phyloP scores from a whole-genome alignment of 2,329 filamentous ascomycete genomes.

The Trematosphaeria pertusa region DNA sequence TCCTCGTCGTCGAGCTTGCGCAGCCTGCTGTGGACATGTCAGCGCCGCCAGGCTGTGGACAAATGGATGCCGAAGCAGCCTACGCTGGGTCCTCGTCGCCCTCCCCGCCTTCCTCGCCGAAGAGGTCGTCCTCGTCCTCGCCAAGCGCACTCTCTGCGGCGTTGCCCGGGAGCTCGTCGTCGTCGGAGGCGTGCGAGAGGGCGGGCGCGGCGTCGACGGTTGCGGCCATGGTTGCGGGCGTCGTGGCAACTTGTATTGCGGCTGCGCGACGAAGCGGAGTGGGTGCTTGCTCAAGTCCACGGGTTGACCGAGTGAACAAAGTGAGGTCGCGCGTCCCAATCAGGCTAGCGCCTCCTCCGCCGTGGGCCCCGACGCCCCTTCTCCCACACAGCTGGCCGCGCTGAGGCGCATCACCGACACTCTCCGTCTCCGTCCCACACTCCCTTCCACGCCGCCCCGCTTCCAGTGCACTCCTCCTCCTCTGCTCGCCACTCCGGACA shows the following conservation, averaged over 20 bases:
- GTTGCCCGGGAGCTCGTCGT: constrained; percentile 39
- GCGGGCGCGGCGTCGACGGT: constrained; percentile 24
- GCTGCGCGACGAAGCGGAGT: not conserved
- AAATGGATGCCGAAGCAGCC: constrained; percentile 32
- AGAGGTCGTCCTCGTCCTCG: constrained; percentile 53
- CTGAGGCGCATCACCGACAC: constrained; percentile 41
- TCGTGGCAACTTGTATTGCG: not conserved
- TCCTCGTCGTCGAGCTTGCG: constrained; percentile 68
- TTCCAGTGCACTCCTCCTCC: constrained; percentile 19
- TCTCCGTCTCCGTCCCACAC: constrained; percentile 22
- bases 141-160: constrained; percentile 42
- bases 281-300: constrained; percentile 3
- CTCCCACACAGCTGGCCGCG: constrained; percentile 32
- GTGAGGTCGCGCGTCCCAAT: constrained; percentile 27
- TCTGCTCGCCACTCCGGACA: constrained; percentile 7
- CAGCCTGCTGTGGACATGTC: constrained; percentile 38
- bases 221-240: constrained; percentile 45
- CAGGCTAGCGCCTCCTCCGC: not conserved
- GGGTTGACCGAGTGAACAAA: constrained; percentile 17
- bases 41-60: constrained; percentile 13
- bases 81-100: constrained; percentile 40
- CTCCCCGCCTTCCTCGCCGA: constrained; percentile 53
- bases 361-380: constrained; percentile 29
- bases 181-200: constrained; percentile 39
- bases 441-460: constrained; percentile 31